A percentile compares a stretch with the other conserved stretches of the same genome.
Conservation (phyloP, 306 rosid genomes). For the Phaseolus lunatus region DNA sequence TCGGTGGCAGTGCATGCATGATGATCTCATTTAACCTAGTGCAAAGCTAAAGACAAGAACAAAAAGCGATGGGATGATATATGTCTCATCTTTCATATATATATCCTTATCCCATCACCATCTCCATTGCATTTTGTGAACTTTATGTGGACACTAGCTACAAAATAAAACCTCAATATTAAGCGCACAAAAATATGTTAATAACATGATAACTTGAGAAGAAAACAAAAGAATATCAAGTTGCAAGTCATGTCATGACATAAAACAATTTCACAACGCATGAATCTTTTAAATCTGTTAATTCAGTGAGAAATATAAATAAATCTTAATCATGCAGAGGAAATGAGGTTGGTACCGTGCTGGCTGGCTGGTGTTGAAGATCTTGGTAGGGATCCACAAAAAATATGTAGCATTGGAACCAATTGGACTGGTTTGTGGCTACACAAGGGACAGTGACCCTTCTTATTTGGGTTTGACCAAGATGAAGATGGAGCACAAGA, state of each 20-base stretch:
- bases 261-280: conserved; percentile 1
- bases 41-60: conserved; percentile 34
- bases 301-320: neutral
- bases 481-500: conserved; percentile 17
- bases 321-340: neutral
- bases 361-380: conserved; percentile 28
- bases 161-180: neutral
- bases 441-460: conserved; percentile 46
- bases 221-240: neutral
- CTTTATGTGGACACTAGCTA: neutral
- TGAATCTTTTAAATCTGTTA: neutral
- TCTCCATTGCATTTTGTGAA: neutral
- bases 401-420: conserved; percentile 42
- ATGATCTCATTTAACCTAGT: conserved; percentile 20
- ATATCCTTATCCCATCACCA: neutral
- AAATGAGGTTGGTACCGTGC: neutral
- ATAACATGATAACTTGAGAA: neutral
- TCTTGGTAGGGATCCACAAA: conserved; percentile 51
- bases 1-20: conserved; percentile 47
- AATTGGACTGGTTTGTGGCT: conserved; percentile 42
- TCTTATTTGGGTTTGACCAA: conserved; percentile 56
- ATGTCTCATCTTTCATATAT: neutral
- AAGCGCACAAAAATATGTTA: neutral
- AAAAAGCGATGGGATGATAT: neutral
- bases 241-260: neutral